Evolutionary conservation across 192 early-diverging fungal genomes (phyloP), one percentile per base, ranked within the genome.

Genomic region (Entophlyctis luteolus): DNA sequence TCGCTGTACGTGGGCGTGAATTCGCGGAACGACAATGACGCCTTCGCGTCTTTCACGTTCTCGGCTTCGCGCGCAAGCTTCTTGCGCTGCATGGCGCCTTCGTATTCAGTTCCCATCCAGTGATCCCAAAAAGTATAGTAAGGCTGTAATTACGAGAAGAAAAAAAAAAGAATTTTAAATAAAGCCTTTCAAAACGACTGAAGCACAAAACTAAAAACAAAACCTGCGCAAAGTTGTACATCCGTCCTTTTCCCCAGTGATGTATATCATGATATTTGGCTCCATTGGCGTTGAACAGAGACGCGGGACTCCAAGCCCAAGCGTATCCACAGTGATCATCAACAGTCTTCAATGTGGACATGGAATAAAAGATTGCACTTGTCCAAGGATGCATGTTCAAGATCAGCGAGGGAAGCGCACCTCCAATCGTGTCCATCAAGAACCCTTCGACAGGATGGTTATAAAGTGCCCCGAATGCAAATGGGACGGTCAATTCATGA

Each of bases 271-370:
- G 89, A 79, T 89, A 91, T 35, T 58, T 73, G 0, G 85, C 85
- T 65, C 90, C 89, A 68, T 92, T 92, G n/a, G 72, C 60, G 72
- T 89, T 90, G 14, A 92, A 62, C 20, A 77, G 67, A 62, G 87
- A 81, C 5, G 90, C 66, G 27, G 89, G 89, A 60, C 88, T 81
- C 79, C 84, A 92, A 33, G 90, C 89, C 55, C 88, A 72, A 23
- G 80, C 77, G 72, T 90, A 92, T 25, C 90, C 90, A 67, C 89
- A 89, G 75, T 92, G 90, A 67, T 92, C 90, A 56, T 92, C 89
- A 1, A 92, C 90, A 37, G 90, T 91, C 70, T 91, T 91, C 14
- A 91, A 50, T 20, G 90, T 90, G 3, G 88, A 82, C 63, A 91
- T 81, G 34, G 77, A 75, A 78, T 87, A 91, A 67, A 91, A 91